Conservation (phyloP, 805 yeast genomes). For the Candida yuanshanica region DNA sequence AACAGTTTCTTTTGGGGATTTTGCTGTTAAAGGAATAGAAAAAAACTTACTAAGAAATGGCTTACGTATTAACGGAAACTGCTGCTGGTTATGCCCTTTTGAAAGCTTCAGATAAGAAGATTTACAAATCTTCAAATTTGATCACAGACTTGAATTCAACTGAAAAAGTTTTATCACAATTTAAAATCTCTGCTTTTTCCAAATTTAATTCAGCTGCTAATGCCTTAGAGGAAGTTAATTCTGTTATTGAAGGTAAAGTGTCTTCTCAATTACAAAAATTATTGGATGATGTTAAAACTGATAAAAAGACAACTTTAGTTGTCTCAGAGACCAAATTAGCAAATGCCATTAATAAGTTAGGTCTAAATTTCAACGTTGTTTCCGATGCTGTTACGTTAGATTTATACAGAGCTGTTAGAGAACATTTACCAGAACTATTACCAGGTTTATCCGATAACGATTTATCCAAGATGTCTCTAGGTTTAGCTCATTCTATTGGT, state of each 20-base stretch:
- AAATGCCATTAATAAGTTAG: conserved; percentile 92
- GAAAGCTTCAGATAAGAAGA: conserved; percentile 96
- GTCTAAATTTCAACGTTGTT: conserved; percentile 79
- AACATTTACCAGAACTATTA: conserved; percentile 85
- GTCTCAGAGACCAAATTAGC: conserved; percentile 96
- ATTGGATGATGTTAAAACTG: conserved; percentile 68
- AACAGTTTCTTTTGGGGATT: background rate
- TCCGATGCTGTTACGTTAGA: conserved; percentile 95
- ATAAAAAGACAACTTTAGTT: conserved; percentile 79
- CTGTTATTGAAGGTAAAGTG: conserved; percentile 91
- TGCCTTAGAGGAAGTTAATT: conserved; percentile 92
- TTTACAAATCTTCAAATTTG: conserved; percentile 75
- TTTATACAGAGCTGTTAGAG: conserved; percentile 91
- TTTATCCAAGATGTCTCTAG: conserved; percentile 90
- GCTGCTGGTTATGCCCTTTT: conserved; percentile 98
- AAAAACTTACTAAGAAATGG: conserved; percentile 44
- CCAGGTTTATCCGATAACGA: conserved; percentile 89
- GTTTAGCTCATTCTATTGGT: conserved; percentile 97
- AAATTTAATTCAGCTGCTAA: conserved; percentile 92
- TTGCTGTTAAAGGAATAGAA: no score
- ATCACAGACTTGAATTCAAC: conserved; percentile 74
- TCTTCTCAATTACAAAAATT: conserved; percentile 75
- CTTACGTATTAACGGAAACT: conserved; percentile 92
- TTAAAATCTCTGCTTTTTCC: conserved; percentile 92
- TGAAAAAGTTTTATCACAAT: conserved; percentile 81